Conservation (phyloP, 1,284 basidiomycete species). For the Caloboletus firmus region DNA sequence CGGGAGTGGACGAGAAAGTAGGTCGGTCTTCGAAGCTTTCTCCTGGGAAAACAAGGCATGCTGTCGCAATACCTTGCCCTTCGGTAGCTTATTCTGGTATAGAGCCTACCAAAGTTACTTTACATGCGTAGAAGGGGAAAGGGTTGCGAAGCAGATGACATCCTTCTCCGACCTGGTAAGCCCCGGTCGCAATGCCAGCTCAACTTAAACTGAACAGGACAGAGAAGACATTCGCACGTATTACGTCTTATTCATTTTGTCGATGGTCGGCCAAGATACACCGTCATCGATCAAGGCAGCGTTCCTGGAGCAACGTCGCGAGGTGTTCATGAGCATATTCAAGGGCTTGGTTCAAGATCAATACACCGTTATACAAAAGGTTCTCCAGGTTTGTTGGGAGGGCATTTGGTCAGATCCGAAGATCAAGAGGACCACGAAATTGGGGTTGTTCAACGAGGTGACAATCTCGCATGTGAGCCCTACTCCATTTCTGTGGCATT, state of each 20-base stretch:
- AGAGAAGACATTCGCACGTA: constrained; percentile 68
- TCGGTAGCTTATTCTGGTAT: neutral
- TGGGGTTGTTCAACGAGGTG: constrained; percentile 64
- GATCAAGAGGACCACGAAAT: constrained; percentile 65
- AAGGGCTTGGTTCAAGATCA: constrained; percentile 66
- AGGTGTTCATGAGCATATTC: constrained; percentile 62
- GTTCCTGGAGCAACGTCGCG: constrained; percentile 68
- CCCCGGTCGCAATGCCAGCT: neutral
- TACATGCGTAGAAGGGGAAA: constrained; percentile 66
- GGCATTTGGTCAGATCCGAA: constrained; percentile 71
- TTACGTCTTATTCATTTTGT: constrained; percentile 66
- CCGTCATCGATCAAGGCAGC: constrained; percentile 52
- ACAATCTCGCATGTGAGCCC: constrained; percentile 58
- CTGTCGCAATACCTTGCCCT: neutral
- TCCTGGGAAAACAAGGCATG: constrained; percentile 75
- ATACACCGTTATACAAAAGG: constrained; percentile 51
- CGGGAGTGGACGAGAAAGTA: constrained; percentile 62
- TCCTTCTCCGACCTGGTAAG: constrained; percentile 57
- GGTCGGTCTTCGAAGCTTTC: constrained; percentile 60
- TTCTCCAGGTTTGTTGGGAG: constrained; percentile 57
- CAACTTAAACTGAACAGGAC: neutral
- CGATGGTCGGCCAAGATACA: constrained; percentile 56
- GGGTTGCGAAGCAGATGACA: constrained; percentile 39
- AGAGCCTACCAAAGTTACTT: constrained; percentile 67
- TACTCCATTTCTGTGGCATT: neutral